Evolutionary conservation across 225 moss, liverwort and hornwort species (phyloP).

Genomic region (Thuidium tamariscinum): DNA sequence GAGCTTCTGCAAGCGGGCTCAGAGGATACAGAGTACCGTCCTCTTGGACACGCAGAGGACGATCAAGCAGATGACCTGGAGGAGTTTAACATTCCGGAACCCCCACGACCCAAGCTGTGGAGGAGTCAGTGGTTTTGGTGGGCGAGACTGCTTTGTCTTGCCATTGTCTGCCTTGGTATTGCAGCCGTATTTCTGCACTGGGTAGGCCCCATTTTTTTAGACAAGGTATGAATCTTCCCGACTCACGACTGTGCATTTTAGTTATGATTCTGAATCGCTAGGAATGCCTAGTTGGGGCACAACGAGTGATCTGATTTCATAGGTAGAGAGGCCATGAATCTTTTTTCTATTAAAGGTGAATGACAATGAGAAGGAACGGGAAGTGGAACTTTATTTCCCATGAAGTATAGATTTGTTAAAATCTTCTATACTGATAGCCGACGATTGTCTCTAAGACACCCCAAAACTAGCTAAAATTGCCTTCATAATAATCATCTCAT

Average conservation of each 20-base stretch:
- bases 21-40: slow-evolving; percentile 52
- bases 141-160: slow-evolving; percentile 25
- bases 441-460: neutral
- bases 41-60: slow-evolving; percentile 45
- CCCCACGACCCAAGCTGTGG: slow-evolving; percentile 12
- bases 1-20: slow-evolving; percentile 38
- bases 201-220: slow-evolving; percentile 64
- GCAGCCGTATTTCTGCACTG: slow-evolving; percentile 39
- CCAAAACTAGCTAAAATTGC: neutral
- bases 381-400: neutral
- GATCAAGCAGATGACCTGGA: slow-evolving; percentile 57
- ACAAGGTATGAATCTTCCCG: slow-evolving; percentile 36
- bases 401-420: neutral
- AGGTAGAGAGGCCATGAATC: neutral
- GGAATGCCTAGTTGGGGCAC: neutral
- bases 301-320: neutral
- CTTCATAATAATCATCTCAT: neutral
- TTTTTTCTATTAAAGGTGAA: neutral
- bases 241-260: neutral
- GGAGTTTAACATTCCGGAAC: slow-evolving; percentile 61
- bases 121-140: slow-evolving; percentile 48
- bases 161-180: slow-evolving; percentile 20
- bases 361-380: neutral
- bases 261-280: neutral
- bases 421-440: neutral